Percentiles rank a stretch among this genome's conserved stretches.
phyloP scores from a whole-genome alignment of 2,329 filamentous ascomycete species.

The Dothistroma pini region DNA sequence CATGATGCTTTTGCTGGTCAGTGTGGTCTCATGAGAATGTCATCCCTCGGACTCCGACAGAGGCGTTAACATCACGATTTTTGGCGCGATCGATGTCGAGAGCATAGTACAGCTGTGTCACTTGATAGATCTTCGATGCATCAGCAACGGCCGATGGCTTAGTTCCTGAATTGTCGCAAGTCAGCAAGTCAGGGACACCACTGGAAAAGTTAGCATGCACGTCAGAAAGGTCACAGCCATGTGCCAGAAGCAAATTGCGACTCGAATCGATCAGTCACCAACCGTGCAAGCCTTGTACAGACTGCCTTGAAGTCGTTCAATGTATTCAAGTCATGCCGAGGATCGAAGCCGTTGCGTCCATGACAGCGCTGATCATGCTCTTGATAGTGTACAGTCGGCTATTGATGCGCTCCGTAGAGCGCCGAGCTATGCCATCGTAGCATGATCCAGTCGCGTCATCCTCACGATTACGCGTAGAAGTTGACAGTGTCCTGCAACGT shows the following conservation, averaged over 20 bases:
- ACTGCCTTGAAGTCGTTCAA: neutral
- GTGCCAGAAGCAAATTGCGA: neutral
- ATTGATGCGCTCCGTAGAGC: slow-evolving; percentile 6
- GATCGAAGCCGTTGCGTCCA: neutral
- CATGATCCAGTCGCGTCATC: neutral
- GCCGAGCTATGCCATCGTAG: slow-evolving; percentile 9
- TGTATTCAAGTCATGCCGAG: neutral
- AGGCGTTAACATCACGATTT: neutral
- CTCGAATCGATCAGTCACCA: neutral
- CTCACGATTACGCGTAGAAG: slow-evolving; percentile 33
- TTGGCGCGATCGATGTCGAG: neutral
- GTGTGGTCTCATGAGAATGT: neutral
- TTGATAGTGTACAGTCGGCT: slow-evolving; percentile 18
- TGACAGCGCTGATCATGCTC: neutral
- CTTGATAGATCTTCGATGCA: too few species aligned
- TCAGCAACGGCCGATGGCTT: too few species aligned
- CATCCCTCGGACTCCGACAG: neutral
- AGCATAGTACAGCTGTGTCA: too few species aligned
- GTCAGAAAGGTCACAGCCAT: neutral
- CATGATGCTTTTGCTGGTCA: neutral
- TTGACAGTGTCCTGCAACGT: slow-evolving; percentile 34
- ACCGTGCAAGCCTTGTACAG: neutral
- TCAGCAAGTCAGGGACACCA: neutral
- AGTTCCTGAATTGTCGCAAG: neutral
- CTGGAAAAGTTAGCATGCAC: neutral